A percentile compares a stretch with the other conserved stretches of the same genome.
phyloP scores from a whole-genome alignment of 129 eudicot species.

The Escallonia herrerae region DNA sequence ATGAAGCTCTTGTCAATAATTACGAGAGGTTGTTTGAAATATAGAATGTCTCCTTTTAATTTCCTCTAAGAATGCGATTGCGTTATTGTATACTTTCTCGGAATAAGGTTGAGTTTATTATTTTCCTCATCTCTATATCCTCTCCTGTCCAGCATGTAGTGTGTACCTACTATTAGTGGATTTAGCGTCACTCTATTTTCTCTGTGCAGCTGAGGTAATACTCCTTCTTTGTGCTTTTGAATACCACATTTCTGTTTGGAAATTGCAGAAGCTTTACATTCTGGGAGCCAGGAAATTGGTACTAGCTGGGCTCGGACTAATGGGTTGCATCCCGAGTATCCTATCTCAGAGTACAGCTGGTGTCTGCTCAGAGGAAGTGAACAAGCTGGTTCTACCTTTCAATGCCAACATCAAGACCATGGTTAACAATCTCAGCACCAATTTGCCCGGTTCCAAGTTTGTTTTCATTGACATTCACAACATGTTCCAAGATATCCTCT shows the following conservation, averaged over 20 bases:
- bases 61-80: no score
- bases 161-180: no score
- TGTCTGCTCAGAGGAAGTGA: slow-evolving; percentile 62
- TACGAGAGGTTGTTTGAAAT: no score
- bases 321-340: slow-evolving; percentile 97
- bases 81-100: no score
- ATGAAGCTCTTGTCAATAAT: no score
- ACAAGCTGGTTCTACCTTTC: slow-evolving; percentile 65
- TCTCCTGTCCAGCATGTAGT: no score
- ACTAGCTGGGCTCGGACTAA: slow-evolving; percentile 69
- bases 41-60: no score
- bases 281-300: slow-evolving; percentile 84
- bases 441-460: slow-evolving; percentile 67
- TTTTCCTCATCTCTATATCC: no score
- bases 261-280: slow-evolving; percentile 63
- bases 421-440: slow-evolving; percentile 52
- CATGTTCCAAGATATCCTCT: slow-evolving; percentile 74
- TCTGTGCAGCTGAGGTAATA: neutral
- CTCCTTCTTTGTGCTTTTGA: neutral
- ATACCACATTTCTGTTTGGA: neutral
- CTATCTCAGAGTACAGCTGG: slow-evolving; percentile 47
- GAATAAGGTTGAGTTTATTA: no score
- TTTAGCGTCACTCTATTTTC: no score
- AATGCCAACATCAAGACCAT: slow-evolving; percentile 60
- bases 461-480: slow-evolving; percentile 56